Conservation (phyloP, 768 basidiomycete genomes). For the Coprinopsis strossmayeri region DNA sequence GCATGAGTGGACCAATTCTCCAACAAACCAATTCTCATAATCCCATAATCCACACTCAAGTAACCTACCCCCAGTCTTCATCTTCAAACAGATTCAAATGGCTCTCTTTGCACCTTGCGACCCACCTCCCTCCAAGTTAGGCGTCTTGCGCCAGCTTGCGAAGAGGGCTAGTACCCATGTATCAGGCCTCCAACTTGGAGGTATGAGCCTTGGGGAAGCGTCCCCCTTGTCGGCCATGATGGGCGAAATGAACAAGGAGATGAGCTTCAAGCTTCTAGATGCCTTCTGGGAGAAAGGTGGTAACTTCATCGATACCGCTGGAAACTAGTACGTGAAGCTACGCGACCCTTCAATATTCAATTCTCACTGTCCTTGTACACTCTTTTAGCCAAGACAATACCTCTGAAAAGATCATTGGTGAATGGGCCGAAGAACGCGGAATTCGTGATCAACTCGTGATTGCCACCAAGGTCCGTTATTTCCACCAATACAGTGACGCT, state of each 20-base stretch:
- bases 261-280: constrained; percentile 5
- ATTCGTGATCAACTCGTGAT: constrained; percentile 41
- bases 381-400: constrained; percentile 37
- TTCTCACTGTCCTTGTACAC: background rate
- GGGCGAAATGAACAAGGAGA: constrained; percentile 7
- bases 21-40: background rate
- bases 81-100: too few species aligned
- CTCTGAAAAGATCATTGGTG: constrained; percentile 43
- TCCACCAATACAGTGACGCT: background rate
- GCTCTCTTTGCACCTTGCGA: constrained; percentile 1
- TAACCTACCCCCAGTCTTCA: too few species aligned
- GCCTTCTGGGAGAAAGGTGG: constrained; percentile 7
- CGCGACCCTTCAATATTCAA: background rate
- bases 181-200: constrained; percentile 7
- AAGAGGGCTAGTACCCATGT: constrained; percentile 6
- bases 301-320: constrained; percentile 11
- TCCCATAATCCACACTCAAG: too few species aligned
- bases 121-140: constrained; percentile 1
- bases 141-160: constrained; percentile 3
- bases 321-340: background rate
- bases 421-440: constrained; percentile 38
- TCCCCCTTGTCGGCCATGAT: background rate
- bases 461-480: constrained; percentile 25
- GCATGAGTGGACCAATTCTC: too few species aligned
- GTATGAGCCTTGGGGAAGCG: constrained; percentile 8